Base-by-base conservation (phyloP, 768 basidiomycete species). In the Ramaria sp. region DNA sequence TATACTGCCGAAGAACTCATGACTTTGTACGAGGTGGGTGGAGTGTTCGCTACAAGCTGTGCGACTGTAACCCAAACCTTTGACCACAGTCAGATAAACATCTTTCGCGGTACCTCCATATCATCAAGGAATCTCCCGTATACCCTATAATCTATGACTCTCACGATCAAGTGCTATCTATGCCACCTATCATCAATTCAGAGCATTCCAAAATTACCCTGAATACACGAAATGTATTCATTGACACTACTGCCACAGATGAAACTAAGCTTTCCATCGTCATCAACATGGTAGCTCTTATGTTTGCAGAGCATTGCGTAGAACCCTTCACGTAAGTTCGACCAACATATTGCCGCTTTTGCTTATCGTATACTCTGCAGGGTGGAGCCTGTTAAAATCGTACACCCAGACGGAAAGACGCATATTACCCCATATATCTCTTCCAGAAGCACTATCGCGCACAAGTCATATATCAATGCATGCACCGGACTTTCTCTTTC, bases 111-210 rank as follows among this genome's bases (percentile, higher is more conserved):
- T 98, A 90, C 72, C 79, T 99, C 31, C 90, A 77, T 58, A 96
- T 99, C 70, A 91, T 98, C 64, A 84, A 88, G 31, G 91, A 96
- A 67, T 89, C 91, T 13, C 91, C 94, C 9, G 91, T 96, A 46
- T 98, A 97, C 71, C 96, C 96, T 38, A 87, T 98, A 71, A 96
- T 98, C 67, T 98, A 98, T 71, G 95, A 98, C 69, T 76, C 80
- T 10, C 76, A 86, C 58, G 89, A 91, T 68, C 81, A 76, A 30
- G 95, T 98, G 1, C 77, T 96, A 30, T 94, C 91, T 19, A 94
- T 98, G 86, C 96, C 96, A 39, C 96, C 96, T 9, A 97, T 99
- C 68, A 95, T 95, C 72, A 96, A 96, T 71, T 94, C 92, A 3
- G 87, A 96, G 62, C 90, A 91, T 71, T 97, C 91, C 68, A 98